phyloP scores from a whole-genome alignment of 1,284 basidiomycete species.

The Irpex lacteus region DNA sequence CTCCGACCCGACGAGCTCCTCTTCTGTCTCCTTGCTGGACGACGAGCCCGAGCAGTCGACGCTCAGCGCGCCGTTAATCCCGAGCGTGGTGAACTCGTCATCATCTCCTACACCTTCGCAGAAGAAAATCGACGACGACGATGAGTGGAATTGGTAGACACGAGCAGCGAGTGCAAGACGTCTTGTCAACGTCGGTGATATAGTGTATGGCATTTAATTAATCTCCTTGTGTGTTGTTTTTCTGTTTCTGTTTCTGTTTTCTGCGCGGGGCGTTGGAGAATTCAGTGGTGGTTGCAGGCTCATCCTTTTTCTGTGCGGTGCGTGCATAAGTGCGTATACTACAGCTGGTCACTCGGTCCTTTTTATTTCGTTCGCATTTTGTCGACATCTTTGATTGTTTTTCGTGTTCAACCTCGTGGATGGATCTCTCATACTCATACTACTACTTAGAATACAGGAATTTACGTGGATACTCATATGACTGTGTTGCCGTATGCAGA shows the following conservation, averaged over 20 bases:
- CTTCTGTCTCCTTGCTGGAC: conserved; percentile 43
- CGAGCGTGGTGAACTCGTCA: conserved; percentile 21
- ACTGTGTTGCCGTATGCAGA: background rate
- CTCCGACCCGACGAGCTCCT: conserved; percentile 12
- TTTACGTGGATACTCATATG: background rate
- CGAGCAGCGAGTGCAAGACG: background rate
- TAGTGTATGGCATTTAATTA: too few species aligned
- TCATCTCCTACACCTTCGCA: conserved; percentile 12
- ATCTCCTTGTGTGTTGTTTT: background rate
- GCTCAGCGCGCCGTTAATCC: conserved; percentile 29
- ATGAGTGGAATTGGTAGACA: conserved; percentile 62
- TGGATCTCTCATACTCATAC: background rate
- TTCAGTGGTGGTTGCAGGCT: background rate
- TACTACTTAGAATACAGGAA: background rate
- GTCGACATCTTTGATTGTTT: too few species aligned
- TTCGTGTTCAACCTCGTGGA: background rate
- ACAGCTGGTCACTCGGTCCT: background rate
- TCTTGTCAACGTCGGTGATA: too few species aligned
- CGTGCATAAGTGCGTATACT: background rate
- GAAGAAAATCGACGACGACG: conserved; percentile 34
- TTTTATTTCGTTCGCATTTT: background rate
- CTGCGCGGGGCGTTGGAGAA: background rate
- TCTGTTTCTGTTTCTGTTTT: background rate
- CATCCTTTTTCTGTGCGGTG: background rate
- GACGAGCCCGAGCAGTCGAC: conserved; percentile 32